phyloP scores from a whole-genome alignment of 148 eudicot genomes.

The Chenopodium quinoa region DNA sequence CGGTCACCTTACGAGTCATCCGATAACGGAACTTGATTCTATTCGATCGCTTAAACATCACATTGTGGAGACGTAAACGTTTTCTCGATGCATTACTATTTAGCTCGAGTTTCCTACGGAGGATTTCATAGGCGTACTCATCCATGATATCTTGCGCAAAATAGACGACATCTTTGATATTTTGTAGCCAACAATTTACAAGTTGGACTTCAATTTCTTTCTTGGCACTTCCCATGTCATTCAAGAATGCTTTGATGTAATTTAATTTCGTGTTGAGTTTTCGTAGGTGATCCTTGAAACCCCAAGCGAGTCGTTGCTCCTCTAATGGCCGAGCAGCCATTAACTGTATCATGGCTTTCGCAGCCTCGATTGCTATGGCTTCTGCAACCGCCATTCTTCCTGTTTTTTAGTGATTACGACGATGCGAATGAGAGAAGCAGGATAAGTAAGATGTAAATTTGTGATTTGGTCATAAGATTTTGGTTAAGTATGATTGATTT shows the following conservation, averaged over 20 bases:
- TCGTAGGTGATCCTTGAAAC: slow-evolving; percentile 1
- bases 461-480: too few species aligned
- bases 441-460: too few species aligned
- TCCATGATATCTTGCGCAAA: slow-evolving; percentile 3
- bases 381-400: background rate
- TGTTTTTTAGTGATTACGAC: background rate
- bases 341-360: background rate
- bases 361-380: background rate
- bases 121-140: background rate
- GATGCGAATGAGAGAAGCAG: too few species aligned
- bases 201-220: background rate
- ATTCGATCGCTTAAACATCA: background rate
- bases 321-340: background rate
- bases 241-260: slow-evolving; percentile 6
- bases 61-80: background rate
- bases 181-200: background rate
- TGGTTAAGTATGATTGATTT: too few species aligned
- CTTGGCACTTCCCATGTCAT: background rate
- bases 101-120: background rate
- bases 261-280: background rate
- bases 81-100: background rate
- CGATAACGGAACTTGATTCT: background rate
- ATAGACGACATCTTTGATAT: slow-evolving; percentile 3
- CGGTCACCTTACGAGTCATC: slow-evolving; percentile 2
- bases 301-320: background rate